Base-by-base conservation (phyloP, 2,329 filamentous ascomycete genomes). In the Sphaerulina musiva region DNA sequence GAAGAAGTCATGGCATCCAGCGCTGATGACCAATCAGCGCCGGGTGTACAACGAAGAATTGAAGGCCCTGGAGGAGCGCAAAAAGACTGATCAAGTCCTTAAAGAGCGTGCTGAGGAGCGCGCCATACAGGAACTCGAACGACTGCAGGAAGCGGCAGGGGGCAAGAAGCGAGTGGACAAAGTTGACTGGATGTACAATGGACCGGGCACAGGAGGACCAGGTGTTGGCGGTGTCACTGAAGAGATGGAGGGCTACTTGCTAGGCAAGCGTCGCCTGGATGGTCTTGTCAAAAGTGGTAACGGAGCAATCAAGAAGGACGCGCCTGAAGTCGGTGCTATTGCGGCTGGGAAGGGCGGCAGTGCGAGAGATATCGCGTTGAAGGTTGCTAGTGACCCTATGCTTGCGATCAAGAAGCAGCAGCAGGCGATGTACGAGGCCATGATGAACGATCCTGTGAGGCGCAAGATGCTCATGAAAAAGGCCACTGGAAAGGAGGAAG, bases 121-220 rank as follows among this genome's bases (percentile, higher is more conserved):
- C 45, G 85, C 87, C 46, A 87, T 95, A 62, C 89, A 96, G 70
- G 91, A 97, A 70, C 82, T 97, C 1, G 88, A 96, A 71, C 82
- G 84, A 49, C 80, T 97, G 62, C 89, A 96, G 53, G 93, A 96
- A 72, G 85, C 86, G 2, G 86, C 90, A 0, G 93, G 93, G 38
- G 90, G 91, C 53, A 83, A 81, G 64, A 91, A 89, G 67, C 80
- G 86, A 50, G 75, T 86, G 31, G 85, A 92, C 64, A 84, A 90
- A 36, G 92, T 98, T 26, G 93, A 97, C 66, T 98, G 93, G 89
- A 96, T 98, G 89, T 98, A 98, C 73, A 83, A 86, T 64, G 92
- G 92, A 1, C 90, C 93, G 6, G 86, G 85, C 47, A 80, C 78
- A 53, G 88, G 89, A 36, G 85, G 87, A 66, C 76, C 78, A n/a